Evolutionary conservation across 2,329 filamentous ascomycete genomes (phyloP).

Genomic region (Cryphonectria radicalis): DNA sequence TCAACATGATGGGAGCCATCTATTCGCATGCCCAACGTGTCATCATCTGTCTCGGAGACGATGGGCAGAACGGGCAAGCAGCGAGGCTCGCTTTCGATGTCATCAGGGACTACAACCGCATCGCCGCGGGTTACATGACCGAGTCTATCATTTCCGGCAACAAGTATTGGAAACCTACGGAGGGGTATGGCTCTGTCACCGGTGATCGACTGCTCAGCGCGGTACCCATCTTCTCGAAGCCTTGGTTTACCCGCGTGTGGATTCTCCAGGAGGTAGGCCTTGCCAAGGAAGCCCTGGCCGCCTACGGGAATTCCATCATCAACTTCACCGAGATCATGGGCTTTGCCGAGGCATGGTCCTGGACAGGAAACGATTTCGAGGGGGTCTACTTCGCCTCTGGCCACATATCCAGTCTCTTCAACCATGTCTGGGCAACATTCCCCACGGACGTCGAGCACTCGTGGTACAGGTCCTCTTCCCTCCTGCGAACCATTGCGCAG

Average conservation of each 20-base stretch:
- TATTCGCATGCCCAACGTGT: neutral
- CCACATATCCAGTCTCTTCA: neutral
- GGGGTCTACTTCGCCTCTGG: neutral
- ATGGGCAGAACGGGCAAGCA: neutral
- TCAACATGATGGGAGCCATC: neutral
- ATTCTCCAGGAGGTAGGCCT: conserved; percentile 16
- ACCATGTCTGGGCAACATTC: neutral
- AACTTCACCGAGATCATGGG: conserved; percentile 1
- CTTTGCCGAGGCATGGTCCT: neutral
- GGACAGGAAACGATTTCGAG: neutral
- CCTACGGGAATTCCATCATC: conserved; percentile 12
- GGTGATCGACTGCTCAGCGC: neutral
- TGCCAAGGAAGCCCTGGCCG: neutral
- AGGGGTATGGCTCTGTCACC: neutral
- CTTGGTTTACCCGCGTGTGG: conserved; percentile 14
- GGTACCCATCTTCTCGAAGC: neutral
- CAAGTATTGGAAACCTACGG: neutral
- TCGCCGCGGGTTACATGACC: neutral
- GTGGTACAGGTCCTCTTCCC: neutral
- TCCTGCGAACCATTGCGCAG: neutral
- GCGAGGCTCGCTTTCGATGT: neutral
- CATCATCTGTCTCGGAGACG: neutral
- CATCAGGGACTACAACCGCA: neutral
- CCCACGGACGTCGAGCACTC: neutral
- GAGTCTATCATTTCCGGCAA: neutral